Evolutionary conservation across 2,329 filamentous ascomycete species (phyloP).

Genomic region (Aspergillus neoniger): DNA sequence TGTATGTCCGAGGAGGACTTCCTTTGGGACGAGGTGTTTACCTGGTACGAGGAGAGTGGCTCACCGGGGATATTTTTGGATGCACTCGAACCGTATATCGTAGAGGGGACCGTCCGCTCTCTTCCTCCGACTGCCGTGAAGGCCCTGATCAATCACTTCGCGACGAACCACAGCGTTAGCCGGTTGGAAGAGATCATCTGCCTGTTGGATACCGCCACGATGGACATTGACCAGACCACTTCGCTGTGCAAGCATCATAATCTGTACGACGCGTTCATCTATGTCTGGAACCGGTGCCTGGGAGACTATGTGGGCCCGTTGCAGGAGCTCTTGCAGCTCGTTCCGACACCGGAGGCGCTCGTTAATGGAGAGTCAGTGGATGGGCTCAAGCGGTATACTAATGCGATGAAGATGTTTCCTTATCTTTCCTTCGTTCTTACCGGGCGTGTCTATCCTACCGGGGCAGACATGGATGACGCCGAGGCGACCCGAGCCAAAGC

Average conservation of each 20-base stretch:
- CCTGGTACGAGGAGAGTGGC: conserved; percentile 79
- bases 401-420: conserved; percentile 88
- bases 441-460: conserved; percentile 87
- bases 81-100: conserved; percentile 81
- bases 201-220: conserved; percentile 82
- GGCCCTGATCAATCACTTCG: conserved; percentile 78
- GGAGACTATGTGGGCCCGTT: conserved; percentile 88
- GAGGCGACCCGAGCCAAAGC: conserved; percentile 76
- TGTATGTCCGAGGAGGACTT: conserved; percentile 78
- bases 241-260: conserved; percentile 86
- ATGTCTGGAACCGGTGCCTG: conserved; percentile 93
- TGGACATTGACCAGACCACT: conserved; percentile 93
- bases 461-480: conserved; percentile 70
- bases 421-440: conserved; percentile 92
- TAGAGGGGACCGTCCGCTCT: conserved; percentile 71
- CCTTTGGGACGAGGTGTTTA: conserved; percentile 86
- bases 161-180: conserved; percentile 70
- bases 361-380: conserved; percentile 52
- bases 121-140: conserved; percentile 85
- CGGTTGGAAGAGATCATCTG: conserved; percentile 93
- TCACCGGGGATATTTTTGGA: conserved; percentile 79
- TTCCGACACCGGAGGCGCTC: conserved; percentile 26
- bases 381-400: conserved; percentile 57
- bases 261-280: conserved; percentile 92
- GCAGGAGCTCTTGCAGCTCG: conserved; percentile 69